Evolutionary conservation across 1,139 yeast genomes (phyloP).

Genomic region (Candida mesenterica): DNA sequence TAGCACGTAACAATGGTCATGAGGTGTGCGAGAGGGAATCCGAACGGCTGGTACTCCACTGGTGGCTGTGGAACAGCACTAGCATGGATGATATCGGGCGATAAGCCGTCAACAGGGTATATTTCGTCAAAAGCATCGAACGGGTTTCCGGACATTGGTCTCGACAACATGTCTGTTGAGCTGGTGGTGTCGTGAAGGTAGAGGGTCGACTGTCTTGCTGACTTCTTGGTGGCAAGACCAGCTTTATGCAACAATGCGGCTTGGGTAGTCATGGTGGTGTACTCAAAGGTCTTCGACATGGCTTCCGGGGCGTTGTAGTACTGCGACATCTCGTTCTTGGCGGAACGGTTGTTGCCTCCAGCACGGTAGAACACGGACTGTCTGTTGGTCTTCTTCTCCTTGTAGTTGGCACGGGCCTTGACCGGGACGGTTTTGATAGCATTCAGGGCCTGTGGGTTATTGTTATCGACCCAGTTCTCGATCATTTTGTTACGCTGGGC

Average conservation of each 20-base stretch:
- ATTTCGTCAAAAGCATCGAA: slow-evolving; percentile 43
- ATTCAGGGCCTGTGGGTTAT: slow-evolving; percentile 41
- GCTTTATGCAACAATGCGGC: slow-evolving; percentile 37
- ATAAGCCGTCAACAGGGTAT: slow-evolving; percentile 45
- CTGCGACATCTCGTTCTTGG: slow-evolving; percentile 38
- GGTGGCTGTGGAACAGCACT: slow-evolving; percentile 87
- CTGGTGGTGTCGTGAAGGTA: slow-evolving; percentile 36
- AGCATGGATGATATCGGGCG: slow-evolving; percentile 70
- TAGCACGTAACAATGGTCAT: slow-evolving; percentile 88
- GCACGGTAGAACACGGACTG: slow-evolving; percentile 44
- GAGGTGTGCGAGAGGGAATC: slow-evolving; percentile 82
- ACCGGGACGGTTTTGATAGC: slow-evolving; percentile 56
- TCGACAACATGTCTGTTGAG: slow-evolving; percentile 36
- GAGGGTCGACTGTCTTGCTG: slow-evolving; percentile 19
- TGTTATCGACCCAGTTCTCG: slow-evolving; percentile 74
- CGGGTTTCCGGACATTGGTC: slow-evolving; percentile 32
- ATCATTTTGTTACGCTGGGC: slow-evolving; percentile 56
- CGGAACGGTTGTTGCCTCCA: slow-evolving; percentile 33
- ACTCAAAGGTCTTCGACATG: slow-evolving; percentile 43
- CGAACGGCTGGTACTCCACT: slow-evolving; percentile 80
- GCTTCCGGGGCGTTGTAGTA: slow-evolving; percentile 38
- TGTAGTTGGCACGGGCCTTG: slow-evolving; percentile 50
- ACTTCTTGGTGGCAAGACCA: slow-evolving; percentile 15
- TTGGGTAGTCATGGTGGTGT: slow-evolving; percentile 59
- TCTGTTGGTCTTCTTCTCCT: slow-evolving; percentile 39